phyloP scores from a whole-genome alignment of 495 filamentous ascomycete genomes.

The Trichoderma parareesei region DNA sequence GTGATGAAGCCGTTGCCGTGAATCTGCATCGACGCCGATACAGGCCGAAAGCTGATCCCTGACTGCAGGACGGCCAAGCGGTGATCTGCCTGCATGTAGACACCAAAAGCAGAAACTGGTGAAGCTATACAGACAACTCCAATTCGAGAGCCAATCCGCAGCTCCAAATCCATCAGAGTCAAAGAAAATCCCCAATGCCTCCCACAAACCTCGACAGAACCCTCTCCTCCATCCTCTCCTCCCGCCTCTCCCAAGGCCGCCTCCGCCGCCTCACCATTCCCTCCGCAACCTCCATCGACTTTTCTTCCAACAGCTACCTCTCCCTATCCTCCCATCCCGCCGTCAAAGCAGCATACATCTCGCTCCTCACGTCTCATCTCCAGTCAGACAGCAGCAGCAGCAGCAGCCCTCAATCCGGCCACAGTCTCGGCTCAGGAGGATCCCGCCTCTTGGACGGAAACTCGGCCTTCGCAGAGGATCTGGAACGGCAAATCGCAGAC shows the following conservation, averaged over 20 bases:
- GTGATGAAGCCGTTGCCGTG: neutral
- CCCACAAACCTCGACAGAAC: constrained; percentile 16
- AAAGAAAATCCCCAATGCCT: neutral
- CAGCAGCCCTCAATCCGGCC: neutral
- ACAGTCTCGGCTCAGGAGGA: constrained; percentile 45
- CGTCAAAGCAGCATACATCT: constrained; percentile 33
- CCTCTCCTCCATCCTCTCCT: constrained; percentile 21
- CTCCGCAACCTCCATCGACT: constrained; percentile 37
- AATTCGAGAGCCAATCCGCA: neutral
- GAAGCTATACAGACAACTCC: neutral
- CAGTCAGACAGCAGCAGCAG: constrained; percentile 11
- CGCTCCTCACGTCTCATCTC: constrained; percentile 23
- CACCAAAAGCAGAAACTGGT: constrained; percentile 12
- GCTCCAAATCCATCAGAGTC: neutral
- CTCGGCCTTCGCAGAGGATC: constrained; percentile 49
- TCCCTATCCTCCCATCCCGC: constrained; percentile 41
- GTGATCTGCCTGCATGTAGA: constrained; percentile 8
- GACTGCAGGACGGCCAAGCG: neutral
- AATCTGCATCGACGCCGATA: neutral
- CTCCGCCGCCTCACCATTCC: constrained; percentile 37
- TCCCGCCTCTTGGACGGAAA: constrained; percentile 65
- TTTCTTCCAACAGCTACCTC: constrained; percentile 59
- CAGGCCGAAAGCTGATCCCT: neutral
- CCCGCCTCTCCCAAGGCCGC: constrained; percentile 22
- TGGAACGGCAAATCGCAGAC: constrained; percentile 55